Evolutionary conservation across 805 yeast species (phyloP).

Genomic region (Hanseniaspora valbyensis): DNA sequence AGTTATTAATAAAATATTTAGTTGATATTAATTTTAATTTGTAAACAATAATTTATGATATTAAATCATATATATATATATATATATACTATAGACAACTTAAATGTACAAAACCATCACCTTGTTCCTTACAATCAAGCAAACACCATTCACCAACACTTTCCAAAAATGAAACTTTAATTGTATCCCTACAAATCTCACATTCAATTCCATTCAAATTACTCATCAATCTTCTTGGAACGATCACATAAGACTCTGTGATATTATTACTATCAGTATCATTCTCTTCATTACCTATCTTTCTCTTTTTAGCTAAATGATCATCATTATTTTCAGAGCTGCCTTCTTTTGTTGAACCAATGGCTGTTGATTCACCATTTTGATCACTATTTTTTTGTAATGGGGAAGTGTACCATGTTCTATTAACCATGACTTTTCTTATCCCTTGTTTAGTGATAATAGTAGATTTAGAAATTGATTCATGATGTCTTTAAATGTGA

Average conservation of each 20-base stretch:
- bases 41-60: no score
- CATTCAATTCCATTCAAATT: conserved; percentile 33
- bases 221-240: conserved; percentile 15
- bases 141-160: conserved; percentile 74
- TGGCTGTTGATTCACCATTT: conserved; percentile 7
- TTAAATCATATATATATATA: no score
- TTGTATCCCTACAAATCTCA: conserved; percentile 58
- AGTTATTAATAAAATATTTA: no score
- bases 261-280: neutral
- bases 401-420: conserved; percentile 17
- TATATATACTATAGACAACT: conserved; percentile 39
- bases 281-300: neutral
- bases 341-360: no score
- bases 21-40: no score
- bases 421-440: conserved; percentile 18
- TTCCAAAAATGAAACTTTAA: conserved; percentile 58
- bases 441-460: conserved; percentile 16
- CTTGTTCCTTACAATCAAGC: conserved; percentile 48
- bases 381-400: neutral
- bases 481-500: no score
- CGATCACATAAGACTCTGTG: neutral
- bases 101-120: conserved; percentile 48
- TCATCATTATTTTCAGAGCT: neutral
- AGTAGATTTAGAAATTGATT: conserved; percentile 41
- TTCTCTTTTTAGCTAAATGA: neutral